A percentile compares a stretch with the other conserved stretches of the same genome.
phyloP scores from a whole-genome alignment of 768 basidiomycete genomes.

The Pisolithus tinctorius region DNA sequence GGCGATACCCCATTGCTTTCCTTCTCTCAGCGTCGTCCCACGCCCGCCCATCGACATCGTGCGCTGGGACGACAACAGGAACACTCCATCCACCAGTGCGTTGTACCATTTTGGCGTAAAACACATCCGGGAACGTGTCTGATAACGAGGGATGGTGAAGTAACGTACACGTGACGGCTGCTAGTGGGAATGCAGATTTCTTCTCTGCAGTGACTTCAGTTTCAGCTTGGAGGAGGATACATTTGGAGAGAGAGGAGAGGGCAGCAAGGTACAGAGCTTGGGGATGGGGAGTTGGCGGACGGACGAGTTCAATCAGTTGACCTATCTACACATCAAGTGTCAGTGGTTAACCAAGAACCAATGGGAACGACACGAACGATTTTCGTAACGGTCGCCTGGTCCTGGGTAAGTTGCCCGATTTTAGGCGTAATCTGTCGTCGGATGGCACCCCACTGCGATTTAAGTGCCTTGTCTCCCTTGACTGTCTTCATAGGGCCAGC shows the following conservation, averaged over 20 bases:
- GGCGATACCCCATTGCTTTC: constrained; percentile 55
- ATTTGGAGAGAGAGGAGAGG: constrained; percentile 83
- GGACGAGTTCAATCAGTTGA: constrained; percentile 38
- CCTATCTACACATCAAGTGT: constrained; percentile 21
- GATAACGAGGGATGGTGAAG: constrained; percentile 20
- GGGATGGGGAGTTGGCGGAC: constrained; percentile 23
- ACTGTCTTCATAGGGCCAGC: constrained; percentile 54
- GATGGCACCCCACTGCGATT: constrained; percentile 55
- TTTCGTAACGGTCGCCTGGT: constrained; percentile 47
- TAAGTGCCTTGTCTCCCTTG: constrained; percentile 49
- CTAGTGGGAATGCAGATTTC: constrained; percentile 77
- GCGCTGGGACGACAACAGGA: constrained; percentile 51
- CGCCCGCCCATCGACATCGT: constrained; percentile 42
- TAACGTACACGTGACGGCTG: constrained; percentile 39
- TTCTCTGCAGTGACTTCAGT: constrained; percentile 88
- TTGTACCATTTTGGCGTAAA: constrained; percentile 83
- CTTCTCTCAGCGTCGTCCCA: constrained; percentile 36
- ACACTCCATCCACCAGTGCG: constrained; percentile 86
- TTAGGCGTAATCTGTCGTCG: constrained; percentile 81
- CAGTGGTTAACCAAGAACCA: not conserved
- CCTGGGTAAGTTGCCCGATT: constrained; percentile 82
- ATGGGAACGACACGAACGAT: constrained; percentile 39
- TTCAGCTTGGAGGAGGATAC: constrained; percentile 87
- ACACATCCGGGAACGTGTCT: constrained; percentile 58
- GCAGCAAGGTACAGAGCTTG: constrained; percentile 60